These are phyloP conservation scores for Immersiella caudata DNA, from an alignment of 495 filamentous ascomycete genomes.

Conservation along the genomic window DNA sequence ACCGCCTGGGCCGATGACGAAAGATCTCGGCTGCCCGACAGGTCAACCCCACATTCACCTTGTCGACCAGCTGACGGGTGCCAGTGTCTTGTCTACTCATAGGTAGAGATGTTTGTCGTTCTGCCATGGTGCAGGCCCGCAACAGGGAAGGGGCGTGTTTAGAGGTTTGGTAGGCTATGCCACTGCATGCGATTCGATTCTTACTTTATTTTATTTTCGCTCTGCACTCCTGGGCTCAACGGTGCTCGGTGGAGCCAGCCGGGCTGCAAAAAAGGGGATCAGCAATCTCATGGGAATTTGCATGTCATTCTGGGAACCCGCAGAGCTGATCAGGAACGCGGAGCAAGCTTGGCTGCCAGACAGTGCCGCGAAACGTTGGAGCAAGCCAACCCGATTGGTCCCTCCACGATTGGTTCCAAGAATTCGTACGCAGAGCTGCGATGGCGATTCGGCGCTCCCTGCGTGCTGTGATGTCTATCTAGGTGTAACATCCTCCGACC, in stretches of 20 bases:
- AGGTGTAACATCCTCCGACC: not conserved
- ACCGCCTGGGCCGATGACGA: conserved; percentile 6
- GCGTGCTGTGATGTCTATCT: not conserved
- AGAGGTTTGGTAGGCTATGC: not conserved
- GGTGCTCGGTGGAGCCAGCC: not conserved
- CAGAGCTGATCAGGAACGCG: conserved; percentile 6
- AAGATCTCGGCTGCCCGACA: conserved; percentile 5
- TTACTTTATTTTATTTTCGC: too few relatives aligned
- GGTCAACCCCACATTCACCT: not conserved
- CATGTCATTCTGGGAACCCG: conserved; percentile 1
- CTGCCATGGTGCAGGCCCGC: not conserved
- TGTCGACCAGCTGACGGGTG: not conserved
- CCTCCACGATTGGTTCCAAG: not conserved
- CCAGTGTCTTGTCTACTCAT: too few relatives aligned
- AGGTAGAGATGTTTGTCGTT: too few relatives aligned
- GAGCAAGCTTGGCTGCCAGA: not conserved
- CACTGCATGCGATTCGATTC: not conserved
- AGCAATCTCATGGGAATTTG: not conserved
- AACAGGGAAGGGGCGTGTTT: not conserved
- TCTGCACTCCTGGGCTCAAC: not conserved
- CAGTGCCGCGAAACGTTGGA: not conserved
- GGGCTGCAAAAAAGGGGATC: not conserved
- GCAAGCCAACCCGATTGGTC: not conserved
- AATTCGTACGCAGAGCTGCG: not conserved
- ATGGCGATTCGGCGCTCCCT: not conserved